These are phyloP conservation scores for Scleroderma citrinum DNA, from an alignment of 768 basidiomycete genomes.

Conservation along the genomic window DNA sequence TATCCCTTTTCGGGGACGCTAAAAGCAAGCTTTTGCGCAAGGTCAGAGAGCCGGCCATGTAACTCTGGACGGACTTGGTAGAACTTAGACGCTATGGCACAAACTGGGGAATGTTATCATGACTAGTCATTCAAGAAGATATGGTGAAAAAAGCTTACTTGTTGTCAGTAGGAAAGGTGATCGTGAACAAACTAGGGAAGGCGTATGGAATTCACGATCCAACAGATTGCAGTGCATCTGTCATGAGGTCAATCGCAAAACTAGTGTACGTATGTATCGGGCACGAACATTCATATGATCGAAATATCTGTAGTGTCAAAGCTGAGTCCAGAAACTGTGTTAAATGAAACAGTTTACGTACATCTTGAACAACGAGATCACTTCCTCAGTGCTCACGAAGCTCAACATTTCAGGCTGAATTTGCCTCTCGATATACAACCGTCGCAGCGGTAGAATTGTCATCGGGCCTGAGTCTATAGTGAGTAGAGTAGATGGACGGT, in stretches of 20 bases:
- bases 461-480: slow-evolving; percentile 58
- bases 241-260: slow-evolving; percentile 6
- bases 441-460: slow-evolving; percentile 77
- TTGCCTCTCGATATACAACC: slow-evolving; percentile 82
- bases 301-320: slow-evolving; percentile 49
- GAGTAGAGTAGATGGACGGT: background rate
- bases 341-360: slow-evolving; percentile 32
- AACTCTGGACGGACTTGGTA: slow-evolving; percentile 79
- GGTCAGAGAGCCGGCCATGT: slow-evolving; percentile 69
- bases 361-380: slow-evolving; percentile 89
- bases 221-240: slow-evolving; percentile 79
- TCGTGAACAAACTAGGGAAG: slow-evolving; percentile 87
- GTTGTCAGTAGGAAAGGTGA: slow-evolving; percentile 95
- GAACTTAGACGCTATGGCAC: slow-evolving; percentile 91
- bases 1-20: slow-evolving; percentile 79
- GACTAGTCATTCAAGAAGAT: background rate
- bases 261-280: slow-evolving; percentile 3
- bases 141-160: slow-evolving; percentile 42
- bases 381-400: slow-evolving; percentile 84
- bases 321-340: slow-evolving; percentile 2
- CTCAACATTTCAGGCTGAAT: slow-evolving; percentile 91
- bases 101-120: slow-evolving; percentile 49
- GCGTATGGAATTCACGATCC: slow-evolving; percentile 88
- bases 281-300: slow-evolving; percentile 63
- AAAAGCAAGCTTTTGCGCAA: slow-evolving; percentile 86